Conservation (phyloP, 2,329 filamentous ascomycete genomes). For the Xylariaceae sp. region DNA sequence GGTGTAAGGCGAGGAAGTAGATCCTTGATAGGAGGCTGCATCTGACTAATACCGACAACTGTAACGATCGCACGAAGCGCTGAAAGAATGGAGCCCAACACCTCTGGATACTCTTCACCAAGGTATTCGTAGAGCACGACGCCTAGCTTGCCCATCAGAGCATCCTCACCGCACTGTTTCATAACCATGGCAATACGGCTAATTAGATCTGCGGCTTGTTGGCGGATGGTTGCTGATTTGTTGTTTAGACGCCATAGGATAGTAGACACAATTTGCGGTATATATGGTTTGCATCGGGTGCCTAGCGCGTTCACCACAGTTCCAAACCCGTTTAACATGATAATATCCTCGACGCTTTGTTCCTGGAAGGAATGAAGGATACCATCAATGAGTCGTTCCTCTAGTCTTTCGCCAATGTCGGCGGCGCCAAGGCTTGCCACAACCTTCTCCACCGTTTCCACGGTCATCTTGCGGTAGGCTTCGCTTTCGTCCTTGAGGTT, state of each 20-base stretch:
- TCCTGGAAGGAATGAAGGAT: slow-evolving; percentile 97
- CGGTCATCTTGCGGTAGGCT: slow-evolving; percentile 97
- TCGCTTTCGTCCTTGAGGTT: slow-evolving; percentile 99
- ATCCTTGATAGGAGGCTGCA: slow-evolving; percentile 98
- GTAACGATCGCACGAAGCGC: slow-evolving; percentile 96
- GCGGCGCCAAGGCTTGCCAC: slow-evolving; percentile 91
- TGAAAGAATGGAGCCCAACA: slow-evolving; percentile 93
- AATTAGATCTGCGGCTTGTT: slow-evolving; percentile 95
- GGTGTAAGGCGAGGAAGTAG: slow-evolving; percentile 92
- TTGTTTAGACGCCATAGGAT: slow-evolving; percentile 98
- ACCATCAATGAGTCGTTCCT: slow-evolving; percentile 93
- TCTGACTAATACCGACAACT: slow-evolving; percentile 95
- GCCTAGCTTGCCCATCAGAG: slow-evolving; percentile 92
- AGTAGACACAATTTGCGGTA: slow-evolving; percentile 95
- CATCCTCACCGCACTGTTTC: slow-evolving; percentile 97
- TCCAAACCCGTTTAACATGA: slow-evolving; percentile 97
- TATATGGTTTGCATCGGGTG: slow-evolving; percentile 91
- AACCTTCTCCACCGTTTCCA: slow-evolving; percentile 97
- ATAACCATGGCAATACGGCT: slow-evolving; percentile 98
- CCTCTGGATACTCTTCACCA: slow-evolving; percentile 97
- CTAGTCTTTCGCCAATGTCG: slow-evolving; percentile 89
- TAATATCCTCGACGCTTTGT: slow-evolving; percentile 93
- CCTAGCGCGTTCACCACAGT: slow-evolving; percentile 96
- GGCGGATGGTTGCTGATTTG: slow-evolving; percentile 94
- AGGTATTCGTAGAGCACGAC: slow-evolving; percentile 97